Evolutionary conservation across 441 rosid species (phyloP).

Genomic region (Adansonia rubrostipa): DNA sequence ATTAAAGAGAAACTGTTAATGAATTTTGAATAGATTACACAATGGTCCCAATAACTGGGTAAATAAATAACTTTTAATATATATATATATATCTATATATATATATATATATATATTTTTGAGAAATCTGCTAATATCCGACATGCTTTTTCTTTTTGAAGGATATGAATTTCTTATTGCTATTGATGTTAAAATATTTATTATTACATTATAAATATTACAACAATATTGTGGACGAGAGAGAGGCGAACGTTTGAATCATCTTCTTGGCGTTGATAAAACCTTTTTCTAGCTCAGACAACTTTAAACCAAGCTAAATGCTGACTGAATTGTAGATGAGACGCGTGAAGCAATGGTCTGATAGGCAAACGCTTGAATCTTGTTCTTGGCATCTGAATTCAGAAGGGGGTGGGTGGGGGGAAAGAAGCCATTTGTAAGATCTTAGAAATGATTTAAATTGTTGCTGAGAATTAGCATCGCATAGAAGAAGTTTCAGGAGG

Average conservation of each 20-base stretch:
- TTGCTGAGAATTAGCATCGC: background rate
- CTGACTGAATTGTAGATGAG: slow-evolving; percentile 45
- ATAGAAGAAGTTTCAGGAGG: slow-evolving; percentile 6
- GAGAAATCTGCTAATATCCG: no score
- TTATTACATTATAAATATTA: no score
- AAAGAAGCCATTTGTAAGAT: slow-evolving; percentile 3
- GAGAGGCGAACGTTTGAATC: slow-evolving; percentile 42
- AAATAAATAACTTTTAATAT: no score
- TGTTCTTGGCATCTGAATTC: slow-evolving; percentile 49
- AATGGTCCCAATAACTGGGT: no score
- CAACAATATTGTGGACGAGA: slow-evolving; percentile 35
- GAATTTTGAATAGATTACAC: no score
- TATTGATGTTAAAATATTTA: no score
- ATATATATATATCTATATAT: no score
- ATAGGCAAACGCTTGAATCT: slow-evolving; percentile 48
- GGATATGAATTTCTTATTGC: no score
- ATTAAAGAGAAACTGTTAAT: no score
- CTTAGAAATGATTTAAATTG: background rate
- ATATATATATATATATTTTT: no score
- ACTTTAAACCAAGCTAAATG: slow-evolving; percentile 40
- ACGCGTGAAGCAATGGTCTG: slow-evolving; percentile 45
- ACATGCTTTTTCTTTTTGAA: no score
- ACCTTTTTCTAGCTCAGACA: background rate
- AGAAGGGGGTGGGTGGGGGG: background rate
- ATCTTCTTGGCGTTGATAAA: slow-evolving; percentile 44